Percentiles rank a stretch among this genome's conserved stretches.
phyloP scores from a whole-genome alignment of 352 stramenopile genomes.

The Phytopythium helicoides region DNA sequence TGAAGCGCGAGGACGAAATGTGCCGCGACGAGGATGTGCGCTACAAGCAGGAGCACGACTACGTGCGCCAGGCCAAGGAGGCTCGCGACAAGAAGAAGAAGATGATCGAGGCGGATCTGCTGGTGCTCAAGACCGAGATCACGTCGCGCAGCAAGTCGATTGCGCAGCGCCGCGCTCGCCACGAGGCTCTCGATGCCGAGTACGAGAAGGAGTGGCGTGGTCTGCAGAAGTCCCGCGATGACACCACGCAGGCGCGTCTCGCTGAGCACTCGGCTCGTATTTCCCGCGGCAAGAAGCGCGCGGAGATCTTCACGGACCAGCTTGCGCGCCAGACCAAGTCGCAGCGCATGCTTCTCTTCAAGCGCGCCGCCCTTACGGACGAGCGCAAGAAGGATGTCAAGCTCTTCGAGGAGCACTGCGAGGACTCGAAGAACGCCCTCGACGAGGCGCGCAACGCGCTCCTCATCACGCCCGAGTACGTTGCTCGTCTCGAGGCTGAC shows the following conservation, averaged over 20 bases:
- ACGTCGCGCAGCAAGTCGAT: conserved; percentile 63
- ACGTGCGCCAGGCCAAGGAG: conserved; percentile 66
- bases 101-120: conserved; percentile 71
- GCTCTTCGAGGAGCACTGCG: conserved; percentile 82
- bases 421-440: conserved; percentile 76
- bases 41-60: conserved; percentile 87
- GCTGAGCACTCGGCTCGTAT: conserved; percentile 69
- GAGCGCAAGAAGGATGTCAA: conserved; percentile 78
- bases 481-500: conserved; percentile 78
- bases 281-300: conserved; percentile 78
- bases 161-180: conserved; percentile 66
- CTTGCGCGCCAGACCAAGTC: conserved; percentile 78
- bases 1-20: conserved; percentile 89
- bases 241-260: conserved; percentile 61
- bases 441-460: conserved; percentile 68
- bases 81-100: conserved; percentile 85
- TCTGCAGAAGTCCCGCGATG: conserved; percentile 58
- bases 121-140: conserved; percentile 82
- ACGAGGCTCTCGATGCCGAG: conserved; percentile 75
- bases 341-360: conserved; percentile 85
- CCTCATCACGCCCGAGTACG: conserved; percentile 82
- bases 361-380: conserved; percentile 81
- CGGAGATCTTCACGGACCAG: conserved; percentile 80
- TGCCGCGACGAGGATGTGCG: conserved; percentile 80
- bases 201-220: conserved; percentile 86